These are phyloP conservation scores for Aspergillus conjunctus DNA, from an alignment of 495 filamentous ascomycete species.

Conservation along the genomic window DNA sequence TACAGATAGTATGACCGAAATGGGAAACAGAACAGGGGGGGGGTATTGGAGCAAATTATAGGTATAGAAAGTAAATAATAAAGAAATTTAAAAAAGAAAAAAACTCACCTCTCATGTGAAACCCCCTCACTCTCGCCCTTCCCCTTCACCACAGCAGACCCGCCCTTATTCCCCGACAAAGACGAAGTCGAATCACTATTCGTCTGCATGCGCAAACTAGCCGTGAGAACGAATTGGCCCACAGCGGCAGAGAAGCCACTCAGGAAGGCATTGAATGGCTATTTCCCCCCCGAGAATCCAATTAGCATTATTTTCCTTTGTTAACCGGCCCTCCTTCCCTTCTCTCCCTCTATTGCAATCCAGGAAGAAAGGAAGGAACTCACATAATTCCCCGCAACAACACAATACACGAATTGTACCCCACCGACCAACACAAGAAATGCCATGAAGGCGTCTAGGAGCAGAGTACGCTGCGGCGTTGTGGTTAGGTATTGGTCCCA, in stretches of 20 bases:
- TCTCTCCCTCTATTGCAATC: background rate
- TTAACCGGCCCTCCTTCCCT: no score
- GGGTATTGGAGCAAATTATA: no score
- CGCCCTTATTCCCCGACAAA: conserved; percentile 32
- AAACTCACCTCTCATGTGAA: conserved; percentile 53
- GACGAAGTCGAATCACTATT: conserved; percentile 47
- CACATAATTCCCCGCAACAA: conserved; percentile 92
- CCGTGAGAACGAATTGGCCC: conserved; percentile 95
- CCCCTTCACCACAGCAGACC: conserved; percentile 22
- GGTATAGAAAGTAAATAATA: no score
- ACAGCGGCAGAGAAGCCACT: conserved; percentile 93
- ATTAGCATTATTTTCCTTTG: background rate
- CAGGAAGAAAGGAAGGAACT: background rate
- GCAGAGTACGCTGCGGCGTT: conserved; percentile 88
- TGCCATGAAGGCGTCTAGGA: conserved; percentile 88
- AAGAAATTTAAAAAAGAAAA: no score
- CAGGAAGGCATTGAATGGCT: conserved; percentile 99
- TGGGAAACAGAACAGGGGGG: no score
- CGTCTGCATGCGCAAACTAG: conserved; percentile 88
- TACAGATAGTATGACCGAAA: no score
- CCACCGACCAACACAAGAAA: conserved; percentile 85
- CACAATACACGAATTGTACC: conserved; percentile 91
- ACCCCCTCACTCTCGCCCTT: conserved; percentile 33
- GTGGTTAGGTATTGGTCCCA: conserved; percentile 73
- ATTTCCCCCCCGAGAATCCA: background rate